These are phyloP conservation scores for Lentinula sp. DNA, from an alignment of 768 basidiomycete genomes.

Conservation along the genomic window DNA sequence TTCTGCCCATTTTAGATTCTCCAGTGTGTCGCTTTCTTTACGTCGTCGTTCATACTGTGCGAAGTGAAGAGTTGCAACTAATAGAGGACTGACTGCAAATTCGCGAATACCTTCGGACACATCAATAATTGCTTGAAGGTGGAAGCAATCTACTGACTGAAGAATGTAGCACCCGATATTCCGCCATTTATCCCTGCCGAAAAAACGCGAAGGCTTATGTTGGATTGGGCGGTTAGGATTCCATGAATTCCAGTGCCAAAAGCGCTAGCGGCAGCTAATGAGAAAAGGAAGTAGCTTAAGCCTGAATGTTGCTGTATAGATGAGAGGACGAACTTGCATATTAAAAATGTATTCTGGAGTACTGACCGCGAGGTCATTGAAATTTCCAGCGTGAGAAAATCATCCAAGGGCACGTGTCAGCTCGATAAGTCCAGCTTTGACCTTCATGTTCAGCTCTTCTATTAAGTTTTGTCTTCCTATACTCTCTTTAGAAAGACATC, in stretches of 20 bases:
- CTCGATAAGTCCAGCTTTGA: neutral
- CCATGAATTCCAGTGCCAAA: slow-evolving; percentile 37
- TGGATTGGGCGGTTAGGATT: slow-evolving; percentile 41
- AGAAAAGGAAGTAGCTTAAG: slow-evolving; percentile 17
- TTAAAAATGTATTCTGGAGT: slow-evolving; percentile 50
- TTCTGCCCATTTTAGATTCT: slow-evolving; percentile 37
- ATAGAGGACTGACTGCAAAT: slow-evolving; percentile 61
- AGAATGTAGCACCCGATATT: slow-evolving; percentile 69
- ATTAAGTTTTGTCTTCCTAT: too few relatives aligned
- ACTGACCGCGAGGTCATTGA: slow-evolving; percentile 20
- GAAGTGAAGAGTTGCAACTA: slow-evolving; percentile 39
- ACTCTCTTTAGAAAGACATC: too few relatives aligned
- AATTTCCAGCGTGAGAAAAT: neutral
- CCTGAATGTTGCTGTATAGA: slow-evolving; percentile 4
- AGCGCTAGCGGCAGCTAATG: slow-evolving; percentile 53
- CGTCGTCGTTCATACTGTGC: slow-evolving; percentile 42
- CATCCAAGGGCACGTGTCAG: neutral
- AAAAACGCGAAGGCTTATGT: slow-evolving; percentile 39
- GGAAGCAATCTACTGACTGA: slow-evolving; percentile 44
- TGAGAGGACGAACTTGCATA: slow-evolving; percentile 75
- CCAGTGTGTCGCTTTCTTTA: slow-evolving; percentile 13
- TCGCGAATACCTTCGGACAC: slow-evolving; percentile 59
- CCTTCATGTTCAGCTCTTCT: neutral
- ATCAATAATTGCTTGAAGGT: neutral
- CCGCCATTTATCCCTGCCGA: slow-evolving; percentile 69